These are phyloP conservation scores for Saxophila tyrrhenica DNA, from an alignment of 495 filamentous ascomycete species.

Conservation along the genomic window DNA sequence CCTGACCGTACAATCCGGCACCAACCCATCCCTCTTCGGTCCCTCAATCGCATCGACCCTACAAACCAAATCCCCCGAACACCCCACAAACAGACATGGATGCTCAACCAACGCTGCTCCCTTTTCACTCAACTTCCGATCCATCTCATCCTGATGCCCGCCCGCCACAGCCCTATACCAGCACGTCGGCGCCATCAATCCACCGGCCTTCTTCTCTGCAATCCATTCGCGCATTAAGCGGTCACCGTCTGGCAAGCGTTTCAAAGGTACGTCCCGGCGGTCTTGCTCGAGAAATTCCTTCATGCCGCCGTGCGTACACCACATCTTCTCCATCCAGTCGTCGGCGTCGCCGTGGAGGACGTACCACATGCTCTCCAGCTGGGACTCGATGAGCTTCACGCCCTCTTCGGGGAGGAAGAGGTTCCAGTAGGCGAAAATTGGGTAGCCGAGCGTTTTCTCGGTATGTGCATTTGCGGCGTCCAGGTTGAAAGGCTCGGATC, in stretches of 20 bases:
- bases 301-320: constrained; percentile 5
- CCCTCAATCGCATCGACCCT: constrained; percentile 2
- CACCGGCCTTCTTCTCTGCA: neutral
- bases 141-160: constrained; percentile 6
- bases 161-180: constrained; percentile 13
- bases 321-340: constrained; percentile 9
- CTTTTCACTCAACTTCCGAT: constrained; percentile 7
- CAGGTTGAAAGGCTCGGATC: neutral
- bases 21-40: constrained; percentile 7
- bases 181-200: constrained; percentile 3
- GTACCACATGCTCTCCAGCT: constrained; percentile 11
- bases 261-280: constrained; percentile 1
- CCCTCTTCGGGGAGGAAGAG: constrained; percentile 12
- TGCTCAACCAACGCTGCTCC: neutral
- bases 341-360: constrained; percentile 7
- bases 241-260: constrained; percentile 5
- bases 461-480: constrained; percentile 6
- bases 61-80: constrained; percentile 7
- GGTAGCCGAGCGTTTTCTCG: constrained; percentile 9
- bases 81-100: constrained; percentile 11
- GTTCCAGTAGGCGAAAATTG: constrained; percentile 9
- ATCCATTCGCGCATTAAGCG: constrained; percentile 5
- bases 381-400: neutral
- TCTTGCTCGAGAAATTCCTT: neutral
- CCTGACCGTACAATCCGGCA: constrained; percentile 6